Evolutionary conservation across 768 basidiomycete species (phyloP).

Genomic region (Mrakia blollopis): DNA sequence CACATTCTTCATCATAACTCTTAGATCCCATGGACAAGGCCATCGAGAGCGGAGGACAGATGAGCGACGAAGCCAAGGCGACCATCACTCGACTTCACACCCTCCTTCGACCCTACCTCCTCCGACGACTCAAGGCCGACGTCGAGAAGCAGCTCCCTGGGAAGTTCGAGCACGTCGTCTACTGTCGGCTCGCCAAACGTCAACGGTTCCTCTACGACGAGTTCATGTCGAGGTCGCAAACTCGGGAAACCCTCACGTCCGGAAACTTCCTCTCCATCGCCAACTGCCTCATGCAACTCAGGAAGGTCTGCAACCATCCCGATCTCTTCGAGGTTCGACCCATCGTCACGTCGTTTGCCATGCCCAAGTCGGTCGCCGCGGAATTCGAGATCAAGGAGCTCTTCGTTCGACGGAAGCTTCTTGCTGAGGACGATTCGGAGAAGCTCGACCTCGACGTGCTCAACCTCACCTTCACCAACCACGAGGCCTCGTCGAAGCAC

Average conservation of each 20-base stretch:
- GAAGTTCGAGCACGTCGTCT: constrained; percentile 83
- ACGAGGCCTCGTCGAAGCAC: constrained; percentile 48
- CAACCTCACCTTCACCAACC: constrained; percentile 58
- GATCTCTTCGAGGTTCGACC: constrained; percentile 48
- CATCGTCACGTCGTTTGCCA: constrained; percentile 48
- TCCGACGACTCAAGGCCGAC: constrained; percentile 46
- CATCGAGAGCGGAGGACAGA: constrained; percentile 56
- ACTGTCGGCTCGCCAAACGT: constrained; percentile 82
- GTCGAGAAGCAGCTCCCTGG: constrained; percentile 49
- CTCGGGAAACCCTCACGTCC: constrained; percentile 71
- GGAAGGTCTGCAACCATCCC: constrained; percentile 49
- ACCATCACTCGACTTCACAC: constrained; percentile 69
- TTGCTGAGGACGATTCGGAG: constrained; percentile 37
- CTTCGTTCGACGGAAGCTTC: constrained; percentile 42
- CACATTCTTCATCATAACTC: neutral
- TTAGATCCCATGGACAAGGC: constrained; percentile 89
- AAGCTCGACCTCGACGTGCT: constrained; percentile 59
- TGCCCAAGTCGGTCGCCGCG: constrained; percentile 43
- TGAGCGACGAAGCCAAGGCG: constrained; percentile 78
- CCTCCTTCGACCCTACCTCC: constrained; percentile 46
- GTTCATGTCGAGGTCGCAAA: constrained; percentile 85
- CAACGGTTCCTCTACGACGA: constrained; percentile 95
- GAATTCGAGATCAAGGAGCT: constrained; percentile 45
- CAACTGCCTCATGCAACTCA: constrained; percentile 48
- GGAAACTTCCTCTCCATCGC: constrained; percentile 55